These are phyloP conservation scores for Pilasporangium apinafurcum DNA, from an alignment of 352 stramenopile genomes.

Conservation along the genomic window DNA sequence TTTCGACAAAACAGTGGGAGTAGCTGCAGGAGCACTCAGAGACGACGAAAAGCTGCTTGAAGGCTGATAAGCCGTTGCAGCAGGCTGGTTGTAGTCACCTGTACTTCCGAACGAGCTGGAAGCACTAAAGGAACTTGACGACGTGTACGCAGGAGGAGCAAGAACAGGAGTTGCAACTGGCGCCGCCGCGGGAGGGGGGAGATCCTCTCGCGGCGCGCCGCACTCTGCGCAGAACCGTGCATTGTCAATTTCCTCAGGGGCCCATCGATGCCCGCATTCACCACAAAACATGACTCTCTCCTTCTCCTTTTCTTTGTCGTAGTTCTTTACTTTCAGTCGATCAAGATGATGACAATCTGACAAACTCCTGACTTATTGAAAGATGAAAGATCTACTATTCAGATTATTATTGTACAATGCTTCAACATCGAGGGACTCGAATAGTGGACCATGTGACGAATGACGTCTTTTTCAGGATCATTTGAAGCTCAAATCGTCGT, in stretches of 20 bases:
- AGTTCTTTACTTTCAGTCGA: not conserved
- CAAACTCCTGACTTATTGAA: too few species aligned
- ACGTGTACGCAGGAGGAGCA: not conserved
- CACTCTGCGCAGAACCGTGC: constrained; percentile 83
- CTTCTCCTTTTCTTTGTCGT: not conserved
- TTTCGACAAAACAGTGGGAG: constrained; percentile 8
- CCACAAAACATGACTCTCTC: constrained; percentile 62
- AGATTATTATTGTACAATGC: too few species aligned
- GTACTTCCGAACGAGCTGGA: constrained; percentile 5
- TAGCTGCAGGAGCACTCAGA: constrained; percentile 5
- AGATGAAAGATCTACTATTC: too few species aligned
- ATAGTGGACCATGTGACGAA: too few species aligned
- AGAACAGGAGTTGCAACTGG: not conserved
- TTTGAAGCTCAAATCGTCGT: too few species aligned
- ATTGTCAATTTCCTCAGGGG: constrained; percentile 69
- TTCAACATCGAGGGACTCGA: too few species aligned
- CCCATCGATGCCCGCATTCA: constrained; percentile 78
- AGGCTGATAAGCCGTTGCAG: too few species aligned
- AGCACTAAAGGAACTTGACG: constrained; percentile 1
- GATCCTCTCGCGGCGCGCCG: constrained; percentile 60
- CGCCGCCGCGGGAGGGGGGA: constrained; percentile 9
- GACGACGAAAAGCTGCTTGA: too few species aligned
- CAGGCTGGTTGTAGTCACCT: constrained; percentile 4
- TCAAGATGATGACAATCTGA: not conserved
- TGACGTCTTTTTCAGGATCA: too few species aligned